Evolutionary conservation across 106 monocot species (phyloP).

Genomic region (Dioscorea alata): DNA sequence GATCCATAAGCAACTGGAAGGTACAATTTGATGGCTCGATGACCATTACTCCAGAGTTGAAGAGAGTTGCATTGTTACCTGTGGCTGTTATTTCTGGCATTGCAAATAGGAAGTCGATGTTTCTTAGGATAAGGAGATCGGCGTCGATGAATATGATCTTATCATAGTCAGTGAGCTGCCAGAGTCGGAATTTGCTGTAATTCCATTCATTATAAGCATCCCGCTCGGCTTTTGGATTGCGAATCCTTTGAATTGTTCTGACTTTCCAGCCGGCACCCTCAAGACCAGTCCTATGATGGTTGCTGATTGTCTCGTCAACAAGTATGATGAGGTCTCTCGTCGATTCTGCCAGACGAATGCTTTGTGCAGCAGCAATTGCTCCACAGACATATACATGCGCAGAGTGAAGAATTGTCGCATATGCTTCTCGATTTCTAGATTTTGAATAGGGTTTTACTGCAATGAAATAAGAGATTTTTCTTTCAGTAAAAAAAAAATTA

Average conservation of each 20-base stretch:
- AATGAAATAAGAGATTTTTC: not conserved
- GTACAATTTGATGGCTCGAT: slow-evolving; percentile 59
- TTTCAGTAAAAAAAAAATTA: no score
- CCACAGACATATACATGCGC: slow-evolving; percentile 56
- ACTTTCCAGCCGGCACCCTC: slow-evolving; percentile 51
- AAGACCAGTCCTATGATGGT: slow-evolving; percentile 37
- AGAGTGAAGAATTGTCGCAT: slow-evolving; percentile 67
- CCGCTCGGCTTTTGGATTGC: slow-evolving; percentile 48
- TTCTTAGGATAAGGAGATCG: slow-evolving; percentile 45
- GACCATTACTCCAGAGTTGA: slow-evolving; percentile 76
- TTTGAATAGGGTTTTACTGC: slow-evolving; percentile 17
- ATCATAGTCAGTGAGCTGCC: slow-evolving; percentile 67
- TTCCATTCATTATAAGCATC: slow-evolving; percentile 67
- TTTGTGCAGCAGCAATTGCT: slow-evolving; percentile 57
- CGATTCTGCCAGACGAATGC: slow-evolving; percentile 49
- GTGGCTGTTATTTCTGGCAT: slow-evolving; percentile 59
- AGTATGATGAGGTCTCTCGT: slow-evolving; percentile 52
- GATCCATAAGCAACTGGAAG: slow-evolving; percentile 52
- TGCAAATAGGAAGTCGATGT: slow-evolving; percentile 47
- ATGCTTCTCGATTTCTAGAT: slow-evolving; percentile 32
- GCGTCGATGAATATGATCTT: slow-evolving; percentile 67
- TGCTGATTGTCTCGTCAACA: slow-evolving; percentile 47
- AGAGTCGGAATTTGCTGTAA: slow-evolving; percentile 76
- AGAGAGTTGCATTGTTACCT: slow-evolving; percentile 51
- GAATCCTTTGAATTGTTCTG: slow-evolving; percentile 43